Conservation (phyloP, 2,329 filamentous ascomycete genomes). For the Alternaria postmessia region DNA sequence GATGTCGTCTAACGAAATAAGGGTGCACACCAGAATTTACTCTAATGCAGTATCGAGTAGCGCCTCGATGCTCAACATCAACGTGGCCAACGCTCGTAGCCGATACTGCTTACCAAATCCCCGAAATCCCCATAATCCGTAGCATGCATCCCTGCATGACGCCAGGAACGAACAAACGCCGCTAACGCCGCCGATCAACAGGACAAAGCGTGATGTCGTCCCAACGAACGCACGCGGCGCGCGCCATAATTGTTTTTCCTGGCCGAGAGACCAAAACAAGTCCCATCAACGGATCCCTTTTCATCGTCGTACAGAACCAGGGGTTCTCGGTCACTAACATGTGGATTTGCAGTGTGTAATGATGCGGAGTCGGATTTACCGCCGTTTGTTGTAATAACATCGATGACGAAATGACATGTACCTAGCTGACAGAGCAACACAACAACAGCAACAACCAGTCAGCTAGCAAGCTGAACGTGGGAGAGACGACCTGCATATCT, state of each 20-base stretch:
- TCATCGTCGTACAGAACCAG: neutral
- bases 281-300: neutral
- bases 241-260: conserved; percentile 3
- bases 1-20: neutral
- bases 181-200: neutral
- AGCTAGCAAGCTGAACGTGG: neutral
- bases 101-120: conserved; percentile 2
- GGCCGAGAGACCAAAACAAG: conserved; percentile 4
- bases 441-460: neutral
- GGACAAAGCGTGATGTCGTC: neutral
- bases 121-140: neutral
- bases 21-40: neutral
- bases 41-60: neutral
- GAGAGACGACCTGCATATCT: neutral
- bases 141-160: neutral
- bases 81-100: neutral
- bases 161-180: neutral
- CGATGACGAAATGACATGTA: conserved; percentile 3
- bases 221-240: conserved; percentile 1
- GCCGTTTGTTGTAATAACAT: neutral
- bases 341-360: neutral
- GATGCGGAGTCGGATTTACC: neutral
- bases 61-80: neutral
- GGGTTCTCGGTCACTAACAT: neutral
- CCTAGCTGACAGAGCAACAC: conserved; percentile 3